Evolutionary conservation across 2,329 filamentous ascomycete species (phyloP).

Genomic region (Venturia nashicola): DNA sequence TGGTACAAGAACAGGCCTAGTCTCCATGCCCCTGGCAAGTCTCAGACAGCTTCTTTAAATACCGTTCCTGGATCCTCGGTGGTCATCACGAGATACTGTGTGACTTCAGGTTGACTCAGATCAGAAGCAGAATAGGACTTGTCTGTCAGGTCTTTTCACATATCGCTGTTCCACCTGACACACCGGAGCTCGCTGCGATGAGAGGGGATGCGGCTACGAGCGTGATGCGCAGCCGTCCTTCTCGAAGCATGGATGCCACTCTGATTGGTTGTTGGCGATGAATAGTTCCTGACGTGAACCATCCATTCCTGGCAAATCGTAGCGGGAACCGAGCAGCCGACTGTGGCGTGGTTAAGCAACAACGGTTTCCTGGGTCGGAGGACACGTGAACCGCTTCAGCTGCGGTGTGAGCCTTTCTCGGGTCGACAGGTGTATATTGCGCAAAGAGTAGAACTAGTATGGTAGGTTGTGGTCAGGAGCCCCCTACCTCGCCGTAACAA

Average conservation of each 20-base stretch:
- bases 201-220: neutral
- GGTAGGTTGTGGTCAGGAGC: neutral
- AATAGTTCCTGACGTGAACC: slow-evolving; percentile 3
- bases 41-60: neutral
- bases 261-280: neutral
- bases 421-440: neutral
- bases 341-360: neutral
- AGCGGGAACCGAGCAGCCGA: neutral
- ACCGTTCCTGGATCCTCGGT: neutral
- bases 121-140: neutral
- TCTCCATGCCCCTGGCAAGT: neutral
- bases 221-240: slow-evolving; percentile 3
- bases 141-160: neutral
- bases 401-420: neutral
- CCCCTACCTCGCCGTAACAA: too few relatives aligned
- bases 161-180: neutral
- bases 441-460: too few relatives aligned
- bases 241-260: neutral
- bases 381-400: slow-evolving; percentile 2
- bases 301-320: neutral
- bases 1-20: neutral
- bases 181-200: neutral
- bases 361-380: neutral
- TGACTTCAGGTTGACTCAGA: neutral
- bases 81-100: neutral